These are phyloP conservation scores for Phytophthora uliginosa DNA, from an alignment of 352 stramenopile genomes.

Conservation along the genomic window DNA sequence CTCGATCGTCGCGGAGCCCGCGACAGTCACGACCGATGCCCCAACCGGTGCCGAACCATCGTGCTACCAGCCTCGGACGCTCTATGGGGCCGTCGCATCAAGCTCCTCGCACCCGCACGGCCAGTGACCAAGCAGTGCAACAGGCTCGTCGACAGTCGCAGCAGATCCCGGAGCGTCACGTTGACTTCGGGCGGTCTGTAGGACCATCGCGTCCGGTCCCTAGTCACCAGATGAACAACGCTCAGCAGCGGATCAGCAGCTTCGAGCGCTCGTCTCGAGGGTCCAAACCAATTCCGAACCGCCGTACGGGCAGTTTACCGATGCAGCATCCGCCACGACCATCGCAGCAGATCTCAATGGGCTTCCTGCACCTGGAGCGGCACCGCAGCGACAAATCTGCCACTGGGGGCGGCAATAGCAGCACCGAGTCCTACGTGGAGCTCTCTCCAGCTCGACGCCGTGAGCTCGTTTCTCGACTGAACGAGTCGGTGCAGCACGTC, in stretches of 20 bases:
- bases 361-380: constrained; percentile 8
- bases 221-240: neutral
- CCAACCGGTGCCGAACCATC: constrained; percentile 1
- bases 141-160: constrained; percentile 13
- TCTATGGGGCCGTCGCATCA: constrained; percentile 7
- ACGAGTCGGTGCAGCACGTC: constrained; percentile 47
- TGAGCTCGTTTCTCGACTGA: constrained; percentile 32
- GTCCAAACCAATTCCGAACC: neutral
- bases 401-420: constrained; percentile 10
- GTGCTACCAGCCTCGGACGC: constrained; percentile 1
- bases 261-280: constrained; percentile 9
- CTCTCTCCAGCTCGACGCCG: constrained; percentile 33
- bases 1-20: neutral
- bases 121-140: neutral
- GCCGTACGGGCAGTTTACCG: neutral
- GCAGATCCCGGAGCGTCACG: neutral
- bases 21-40: neutral
- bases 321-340: constrained; percentile 7
- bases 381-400: constrained; percentile 22
- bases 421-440: constrained; percentile 20
- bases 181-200: constrained; percentile 5
- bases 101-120: neutral
- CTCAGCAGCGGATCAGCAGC: neutral
- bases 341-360: constrained; percentile 27
- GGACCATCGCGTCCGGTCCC: neutral